These are phyloP conservation scores for Fagopyrum esculentum DNA, from an alignment of 148 eudicot genomes.

Conservation along the genomic window DNA sequence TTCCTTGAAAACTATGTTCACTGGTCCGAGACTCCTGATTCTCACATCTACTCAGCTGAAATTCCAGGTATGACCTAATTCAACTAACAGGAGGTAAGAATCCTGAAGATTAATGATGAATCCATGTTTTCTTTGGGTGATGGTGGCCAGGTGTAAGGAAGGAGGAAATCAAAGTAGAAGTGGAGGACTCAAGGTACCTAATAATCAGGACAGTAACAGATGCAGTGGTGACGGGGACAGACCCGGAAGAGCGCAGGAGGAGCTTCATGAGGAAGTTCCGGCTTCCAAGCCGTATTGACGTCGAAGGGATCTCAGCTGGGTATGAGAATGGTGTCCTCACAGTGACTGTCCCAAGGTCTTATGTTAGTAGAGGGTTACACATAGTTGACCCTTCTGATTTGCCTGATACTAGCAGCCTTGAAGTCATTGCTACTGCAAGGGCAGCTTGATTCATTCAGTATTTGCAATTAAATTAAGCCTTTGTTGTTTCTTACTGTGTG, in stretches of 20 bases:
- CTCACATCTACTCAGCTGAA: conserved; percentile 61
- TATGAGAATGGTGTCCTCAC: conserved; percentile 65
- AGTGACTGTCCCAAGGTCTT: conserved; percentile 42
- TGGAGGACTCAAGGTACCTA: conserved; percentile 64
- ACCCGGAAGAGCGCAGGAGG: conserved; percentile 17
- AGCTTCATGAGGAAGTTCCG: conserved; percentile 58
- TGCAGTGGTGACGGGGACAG: conserved; percentile 14
- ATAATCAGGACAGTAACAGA: conserved; percentile 47
- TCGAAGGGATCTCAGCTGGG: conserved; percentile 56
- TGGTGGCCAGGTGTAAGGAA: conserved; percentile 48
- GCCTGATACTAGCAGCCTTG: conserved; percentile 13
- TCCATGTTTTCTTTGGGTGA: background rate
- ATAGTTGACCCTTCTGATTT: conserved; percentile 39
- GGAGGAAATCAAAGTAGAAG: conserved; percentile 62
- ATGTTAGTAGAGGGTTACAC: conserved; percentile 38
- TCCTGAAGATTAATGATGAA: background rate
- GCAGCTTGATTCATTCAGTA: conserved; percentile 40
- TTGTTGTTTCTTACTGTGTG: background rate
- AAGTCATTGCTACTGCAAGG: conserved; percentile 48
- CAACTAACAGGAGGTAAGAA: background rate
- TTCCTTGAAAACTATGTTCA: conserved; percentile 60
- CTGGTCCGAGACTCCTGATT: conserved; percentile 67
- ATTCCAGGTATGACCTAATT: conserved; percentile 41
- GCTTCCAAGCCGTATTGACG: conserved; percentile 48
- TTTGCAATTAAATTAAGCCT: background rate